These are phyloP conservation scores for Vicia faba DNA, from an alignment of 306 rosid species.

Conservation along the genomic window DNA sequence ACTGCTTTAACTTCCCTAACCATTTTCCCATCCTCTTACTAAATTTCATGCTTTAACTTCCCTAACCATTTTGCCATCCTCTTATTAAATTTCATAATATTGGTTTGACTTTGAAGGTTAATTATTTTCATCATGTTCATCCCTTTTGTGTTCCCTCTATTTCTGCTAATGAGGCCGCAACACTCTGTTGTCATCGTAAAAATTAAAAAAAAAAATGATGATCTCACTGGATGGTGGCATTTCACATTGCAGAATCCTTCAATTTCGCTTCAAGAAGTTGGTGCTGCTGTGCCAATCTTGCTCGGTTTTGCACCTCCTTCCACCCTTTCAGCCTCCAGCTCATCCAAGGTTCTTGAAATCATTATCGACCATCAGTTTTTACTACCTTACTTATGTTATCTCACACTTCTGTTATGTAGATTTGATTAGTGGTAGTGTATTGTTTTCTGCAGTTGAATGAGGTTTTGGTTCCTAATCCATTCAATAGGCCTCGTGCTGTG, in stretches of 20 bases:
- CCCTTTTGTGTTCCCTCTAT: constrained; percentile 9
- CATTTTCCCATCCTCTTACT: background rate
- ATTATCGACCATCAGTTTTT: constrained; percentile 11
- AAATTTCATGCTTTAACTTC: background rate
- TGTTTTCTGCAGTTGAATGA: constrained; percentile 74
- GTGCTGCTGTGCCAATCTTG: constrained; percentile 80
- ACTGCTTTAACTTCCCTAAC: background rate
- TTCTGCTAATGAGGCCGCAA: background rate
- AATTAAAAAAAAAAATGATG: background rate
- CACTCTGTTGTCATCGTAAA: constrained; percentile 16
- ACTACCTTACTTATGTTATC: constrained; percentile 19
- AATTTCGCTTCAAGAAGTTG: constrained; percentile 63
- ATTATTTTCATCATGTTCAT: constrained; percentile 1
- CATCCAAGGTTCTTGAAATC: constrained; percentile 71
- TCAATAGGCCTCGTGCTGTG: constrained; percentile 84
- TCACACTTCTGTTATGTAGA: constrained; percentile 21
- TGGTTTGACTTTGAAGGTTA: constrained; percentile 16
- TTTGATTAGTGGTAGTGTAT: constrained; percentile 34
- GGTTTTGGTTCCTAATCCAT: constrained; percentile 83
- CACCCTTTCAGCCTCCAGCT: constrained; percentile 65
- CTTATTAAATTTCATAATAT: constrained; percentile 7
- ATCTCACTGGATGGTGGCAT: constrained; percentile 35
- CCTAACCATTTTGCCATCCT: background rate
- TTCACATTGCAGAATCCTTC: constrained; percentile 58
- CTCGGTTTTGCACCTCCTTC: constrained; percentile 88